Base-by-base conservation (phyloP, 768 basidiomycete genomes). In the Strobilomyces confusus region DNA sequence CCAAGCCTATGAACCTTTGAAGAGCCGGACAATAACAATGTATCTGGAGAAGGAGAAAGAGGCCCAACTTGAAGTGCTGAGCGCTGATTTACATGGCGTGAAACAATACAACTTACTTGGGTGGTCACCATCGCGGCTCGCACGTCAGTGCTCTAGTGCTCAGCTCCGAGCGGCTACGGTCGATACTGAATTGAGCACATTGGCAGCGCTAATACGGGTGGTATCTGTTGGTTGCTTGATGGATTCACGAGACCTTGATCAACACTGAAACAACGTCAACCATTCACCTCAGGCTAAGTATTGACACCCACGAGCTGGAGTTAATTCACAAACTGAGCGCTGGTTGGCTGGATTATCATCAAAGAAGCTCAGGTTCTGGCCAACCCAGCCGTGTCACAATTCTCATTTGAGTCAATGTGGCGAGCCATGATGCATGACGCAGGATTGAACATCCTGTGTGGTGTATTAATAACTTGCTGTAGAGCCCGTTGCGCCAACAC, bases 381-480 rank as follows among this genome's bases (percentile, higher is more conserved):
- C 34, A 32, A 37, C 50, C 20, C 41, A n/a, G 50, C 20, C 42
- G 33, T 23, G 22, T n/a, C 9, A 32, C 32, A 15, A 19, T 17
- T n/a, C 34, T n/a, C n/a, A 36, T 40, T 9, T n/a, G 29, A 29
- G 9, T 54, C 48, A 43, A 42, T 40, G 29, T 55, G 58, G 37
- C 41, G 3, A 48, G 11, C 29, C 29, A 29, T 29, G 29, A 29
- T 9, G 6, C 29, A 13, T 36, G 25, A 25, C 8, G 14, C 30
- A 25, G 22, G 23, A 17, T 34, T 8, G 29, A 19, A 9, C n/a
- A 44, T 46, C 41, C 49, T 48, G 54, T 44, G 25, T 36, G 19
- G 36, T 29, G 19, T 20, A 50, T 44, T 19, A 37, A 44, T 44
- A 13, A 37, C 19, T 48, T 61, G 53, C 42, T 51, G 49, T 51